phyloP scores from a whole-genome alignment of 441 rosid genomes.

The Gossypium aridum region DNA sequence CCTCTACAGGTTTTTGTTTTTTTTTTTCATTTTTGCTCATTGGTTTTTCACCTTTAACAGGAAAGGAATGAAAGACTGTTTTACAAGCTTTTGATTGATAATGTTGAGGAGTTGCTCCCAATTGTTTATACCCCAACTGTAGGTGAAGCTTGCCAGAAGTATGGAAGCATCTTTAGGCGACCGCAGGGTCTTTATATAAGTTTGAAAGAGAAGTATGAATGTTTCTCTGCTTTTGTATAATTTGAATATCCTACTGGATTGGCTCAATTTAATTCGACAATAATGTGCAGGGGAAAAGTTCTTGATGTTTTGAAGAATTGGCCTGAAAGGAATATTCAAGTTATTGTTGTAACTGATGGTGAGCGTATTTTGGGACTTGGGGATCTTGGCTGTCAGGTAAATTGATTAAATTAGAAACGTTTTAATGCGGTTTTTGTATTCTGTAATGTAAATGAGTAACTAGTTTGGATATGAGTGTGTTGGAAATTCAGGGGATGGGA shows the following conservation, averaged over 20 bases:
- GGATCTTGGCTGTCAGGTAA: constrained; percentile 93
- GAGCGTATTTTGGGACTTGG: constrained; percentile 90
- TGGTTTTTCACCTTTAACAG: constrained; percentile 27
- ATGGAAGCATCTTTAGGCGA: constrained; percentile 70
- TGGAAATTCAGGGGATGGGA: constrained; percentile 53
- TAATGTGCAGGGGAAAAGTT: constrained; percentile 48
- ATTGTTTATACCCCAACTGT: constrained; percentile 86
- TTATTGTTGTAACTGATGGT: constrained; percentile 89
- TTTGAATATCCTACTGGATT: background rate
- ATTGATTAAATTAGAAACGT: background rate
- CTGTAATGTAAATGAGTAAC: background rate
- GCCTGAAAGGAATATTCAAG: constrained; percentile 79
- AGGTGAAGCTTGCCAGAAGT: constrained; percentile 90
- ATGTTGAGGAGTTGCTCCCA: constrained; percentile 89
- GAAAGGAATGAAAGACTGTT: constrained; percentile 81
- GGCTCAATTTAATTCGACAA: background rate
- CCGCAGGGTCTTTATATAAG: constrained; percentile 87
- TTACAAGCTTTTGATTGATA: constrained; percentile 74
- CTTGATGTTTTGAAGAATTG: constrained; percentile 82
- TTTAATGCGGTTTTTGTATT: background rate
- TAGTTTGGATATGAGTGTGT: background rate
- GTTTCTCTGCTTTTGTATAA: background rate
- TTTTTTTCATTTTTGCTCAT: background rate
- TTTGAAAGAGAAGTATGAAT: constrained; percentile 56
- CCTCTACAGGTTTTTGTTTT: too few relatives aligned